Evolutionary conservation across 306 rosid species (phyloP).

Genomic region (Acacia crassicarpa): DNA sequence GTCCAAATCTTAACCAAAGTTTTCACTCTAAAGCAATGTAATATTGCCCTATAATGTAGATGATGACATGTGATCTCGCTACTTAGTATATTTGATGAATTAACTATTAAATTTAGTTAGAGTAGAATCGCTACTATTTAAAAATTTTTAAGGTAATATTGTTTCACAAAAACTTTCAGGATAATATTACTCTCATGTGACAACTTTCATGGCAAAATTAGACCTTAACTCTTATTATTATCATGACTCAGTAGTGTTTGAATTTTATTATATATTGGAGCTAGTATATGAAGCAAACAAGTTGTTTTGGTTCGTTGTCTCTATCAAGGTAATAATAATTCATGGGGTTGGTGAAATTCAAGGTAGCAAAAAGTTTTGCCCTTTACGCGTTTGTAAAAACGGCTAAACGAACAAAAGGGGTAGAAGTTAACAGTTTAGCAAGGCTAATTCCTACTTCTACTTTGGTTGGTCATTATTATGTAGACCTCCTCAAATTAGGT

Average conservation of each 20-base stretch:
- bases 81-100: too few species aligned
- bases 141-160: too few species aligned
- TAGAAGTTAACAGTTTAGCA: not conserved
- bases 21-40: too few species aligned
- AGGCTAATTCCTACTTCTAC: not conserved
- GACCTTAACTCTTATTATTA: too few species aligned
- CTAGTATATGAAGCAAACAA: not conserved
- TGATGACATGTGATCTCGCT: too few species aligned
- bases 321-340: not conserved
- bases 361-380: not conserved
- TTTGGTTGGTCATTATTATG: not conserved
- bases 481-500: not conserved
- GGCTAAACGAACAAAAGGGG: not conserved
- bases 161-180: too few species aligned
- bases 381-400: not conserved
- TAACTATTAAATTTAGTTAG: too few species aligned
- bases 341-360: not conserved
- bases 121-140: too few species aligned
- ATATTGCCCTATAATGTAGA: too few species aligned
- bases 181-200: too few species aligned
- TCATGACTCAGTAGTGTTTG: not conserved
- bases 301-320: not conserved
- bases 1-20: too few species aligned
- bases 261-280: not conserved
- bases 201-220: too few species aligned